Evolutionary conservation across 1,284 basidiomycete species (phyloP).

Genomic region (Rhodotorula sp.): DNA sequence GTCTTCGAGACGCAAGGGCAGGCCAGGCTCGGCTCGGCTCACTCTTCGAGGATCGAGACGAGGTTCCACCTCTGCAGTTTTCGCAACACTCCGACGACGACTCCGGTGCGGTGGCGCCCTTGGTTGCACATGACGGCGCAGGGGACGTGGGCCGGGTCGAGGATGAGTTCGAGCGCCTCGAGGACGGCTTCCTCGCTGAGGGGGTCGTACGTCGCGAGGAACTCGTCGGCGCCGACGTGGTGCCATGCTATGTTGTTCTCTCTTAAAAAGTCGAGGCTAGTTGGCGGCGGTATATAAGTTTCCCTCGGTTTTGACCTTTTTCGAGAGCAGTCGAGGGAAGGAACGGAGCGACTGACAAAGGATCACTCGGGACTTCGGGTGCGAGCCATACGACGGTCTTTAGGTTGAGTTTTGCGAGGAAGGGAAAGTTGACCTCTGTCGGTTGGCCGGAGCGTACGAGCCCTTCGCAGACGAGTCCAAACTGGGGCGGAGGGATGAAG

Average conservation of each 20-base stretch:
- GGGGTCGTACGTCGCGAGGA: conserved; percentile 49
- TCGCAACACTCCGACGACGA: conserved; percentile 55
- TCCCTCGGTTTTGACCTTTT: neutral
- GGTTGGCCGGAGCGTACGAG: conserved; percentile 56
- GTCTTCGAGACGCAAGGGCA: neutral
- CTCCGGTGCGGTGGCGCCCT: conserved; percentile 56
- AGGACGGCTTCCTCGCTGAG: conserved; percentile 57
- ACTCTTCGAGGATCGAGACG: conserved; percentile 56
- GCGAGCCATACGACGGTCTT: conserved; percentile 57
- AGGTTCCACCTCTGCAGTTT: conserved; percentile 55
- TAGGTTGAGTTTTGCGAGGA: conserved; percentile 55
- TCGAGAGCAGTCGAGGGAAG: neutral
- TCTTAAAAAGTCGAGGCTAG: conserved; percentile 38
- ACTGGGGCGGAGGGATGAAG: conserved; percentile 54
- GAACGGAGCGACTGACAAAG: conserved; percentile 50
- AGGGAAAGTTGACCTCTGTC: conserved; percentile 57
- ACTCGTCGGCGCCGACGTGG: conserved; percentile 52
- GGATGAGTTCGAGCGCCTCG: conserved; percentile 54
- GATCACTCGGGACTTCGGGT: conserved; percentile 55
- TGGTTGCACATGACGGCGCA: conserved; percentile 57
- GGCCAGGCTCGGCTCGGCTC: neutral
- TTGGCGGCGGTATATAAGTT: neutral
- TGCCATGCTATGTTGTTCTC: conserved; percentile 44
- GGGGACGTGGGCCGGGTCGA: conserved; percentile 54
- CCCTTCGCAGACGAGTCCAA: conserved; percentile 56